Conservation (phyloP, 306 rosid species). For the Hylodesmum podocarpum region DNA sequence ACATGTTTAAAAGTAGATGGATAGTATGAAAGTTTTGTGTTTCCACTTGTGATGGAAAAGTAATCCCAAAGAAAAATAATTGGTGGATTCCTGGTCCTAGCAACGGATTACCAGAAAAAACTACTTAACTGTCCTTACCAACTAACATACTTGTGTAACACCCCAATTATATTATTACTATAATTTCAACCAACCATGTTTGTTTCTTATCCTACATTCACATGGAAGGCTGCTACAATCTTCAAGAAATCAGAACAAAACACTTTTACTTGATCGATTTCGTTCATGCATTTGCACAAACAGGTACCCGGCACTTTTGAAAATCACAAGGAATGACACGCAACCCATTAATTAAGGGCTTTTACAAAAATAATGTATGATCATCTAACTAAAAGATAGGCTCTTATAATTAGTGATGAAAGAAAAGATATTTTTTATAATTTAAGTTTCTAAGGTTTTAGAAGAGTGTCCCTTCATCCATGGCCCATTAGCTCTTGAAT, state of each 20-base stretch:
- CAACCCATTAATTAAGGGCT: background rate
- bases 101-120: conserved; percentile 70
- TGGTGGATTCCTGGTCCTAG: conserved; percentile 42
- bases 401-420: background rate
- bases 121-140: conserved; percentile 58
- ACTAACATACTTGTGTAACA: conserved; percentile 35
- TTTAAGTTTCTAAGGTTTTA: background rate
- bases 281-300: conserved; percentile 40
- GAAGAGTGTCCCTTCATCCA: background rate
- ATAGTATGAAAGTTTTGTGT: conserved; percentile 32
- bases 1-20: background rate
- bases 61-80: conserved; percentile 31
- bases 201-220: conserved; percentile 19
- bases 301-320: background rate
- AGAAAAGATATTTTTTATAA: background rate
- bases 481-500: conserved; percentile 25
- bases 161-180: conserved; percentile 12
- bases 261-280: conserved; percentile 18
- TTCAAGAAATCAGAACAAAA: conserved; percentile 29
- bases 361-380: background rate
- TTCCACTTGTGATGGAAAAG: conserved; percentile 34
- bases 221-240: conserved; percentile 36
- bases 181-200: conserved; percentile 30
- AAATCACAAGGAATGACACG: background rate
- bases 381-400: background rate